Evolutionary conservation across 805 yeast species (phyloP).

Genomic region (Saccharomyces kudriavzevii): DNA sequence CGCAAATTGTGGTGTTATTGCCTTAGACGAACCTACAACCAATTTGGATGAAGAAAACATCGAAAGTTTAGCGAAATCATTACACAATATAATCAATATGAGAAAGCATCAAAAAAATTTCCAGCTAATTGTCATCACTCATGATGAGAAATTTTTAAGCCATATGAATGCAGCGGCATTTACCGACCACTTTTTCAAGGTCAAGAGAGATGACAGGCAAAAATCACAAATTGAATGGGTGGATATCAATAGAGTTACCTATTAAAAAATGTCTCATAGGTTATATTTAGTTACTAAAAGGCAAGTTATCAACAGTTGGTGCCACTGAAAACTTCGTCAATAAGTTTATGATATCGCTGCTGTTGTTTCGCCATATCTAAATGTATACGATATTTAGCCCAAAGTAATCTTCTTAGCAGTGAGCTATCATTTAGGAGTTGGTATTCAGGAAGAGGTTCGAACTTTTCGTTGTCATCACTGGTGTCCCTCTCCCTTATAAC

Average conservation of each 20-base stretch:
- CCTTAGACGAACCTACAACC: conserved; percentile 96
- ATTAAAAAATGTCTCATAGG: too few species aligned
- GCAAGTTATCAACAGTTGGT: not conserved
- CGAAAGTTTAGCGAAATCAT: conserved; percentile 75
- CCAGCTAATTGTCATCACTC: conserved; percentile 92
- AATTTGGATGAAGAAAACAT: conserved; percentile 85
- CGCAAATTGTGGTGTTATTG: conserved; percentile 87
- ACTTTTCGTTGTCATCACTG: not conserved
- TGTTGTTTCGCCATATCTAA: conserved; percentile 33
- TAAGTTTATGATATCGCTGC: conserved; percentile 21
- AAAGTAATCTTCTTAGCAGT: conserved; percentile 9
- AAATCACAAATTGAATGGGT: conserved; percentile 65
- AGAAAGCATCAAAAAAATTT: conserved; percentile 77
- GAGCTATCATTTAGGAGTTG: not conserved
- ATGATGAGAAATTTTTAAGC: conserved; percentile 83
- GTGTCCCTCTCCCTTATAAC: not conserved
- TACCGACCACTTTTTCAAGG: conserved; percentile 79
- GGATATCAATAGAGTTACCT: conserved; percentile 34
- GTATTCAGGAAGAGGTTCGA: not conserved
- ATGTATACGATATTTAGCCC: conserved; percentile 18
- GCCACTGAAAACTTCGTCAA: conserved; percentile 8
- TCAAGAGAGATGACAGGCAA: conserved; percentile 73
- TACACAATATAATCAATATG: conserved; percentile 64
- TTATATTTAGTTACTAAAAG: not conserved
- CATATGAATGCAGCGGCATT: conserved; percentile 79